Conservation (phyloP, 2,329 filamentous ascomycete species). For the Venturia aucupariae region DNA sequence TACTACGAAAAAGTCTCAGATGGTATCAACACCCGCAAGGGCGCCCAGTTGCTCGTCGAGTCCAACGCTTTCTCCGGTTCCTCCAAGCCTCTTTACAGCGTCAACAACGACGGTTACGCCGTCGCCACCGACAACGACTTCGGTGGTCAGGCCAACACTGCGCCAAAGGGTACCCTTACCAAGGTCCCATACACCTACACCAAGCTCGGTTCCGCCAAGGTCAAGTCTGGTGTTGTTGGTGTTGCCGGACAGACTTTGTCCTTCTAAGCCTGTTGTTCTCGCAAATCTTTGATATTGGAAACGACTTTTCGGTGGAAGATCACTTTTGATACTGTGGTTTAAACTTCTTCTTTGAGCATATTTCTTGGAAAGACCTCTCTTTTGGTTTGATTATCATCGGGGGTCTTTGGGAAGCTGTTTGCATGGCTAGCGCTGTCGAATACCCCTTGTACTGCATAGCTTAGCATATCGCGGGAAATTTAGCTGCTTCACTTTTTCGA, state of each 20-base stretch:
- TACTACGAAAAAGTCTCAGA: constrained; percentile 33
- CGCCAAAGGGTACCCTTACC: neutral
- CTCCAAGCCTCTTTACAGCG: constrained; percentile 28
- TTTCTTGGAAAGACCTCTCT: neutral
- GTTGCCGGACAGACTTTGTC: neutral
- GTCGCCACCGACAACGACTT: constrained; percentile 31
- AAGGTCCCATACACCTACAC: constrained; percentile 3
- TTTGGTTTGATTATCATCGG: neutral
- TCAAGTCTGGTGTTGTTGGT: constrained; percentile 1
- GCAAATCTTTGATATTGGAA: neutral
- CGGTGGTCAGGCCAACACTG: constrained; percentile 18
- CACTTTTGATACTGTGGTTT: neutral
- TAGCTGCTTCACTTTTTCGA: neutral
- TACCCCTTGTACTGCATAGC: neutral
- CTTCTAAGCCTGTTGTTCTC: constrained; percentile 12
- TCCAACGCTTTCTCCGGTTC: constrained; percentile 29
- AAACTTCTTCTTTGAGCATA: neutral
- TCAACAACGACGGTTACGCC: constrained; percentile 27
- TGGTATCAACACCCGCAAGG: constrained; percentile 34
- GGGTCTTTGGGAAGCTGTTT: neutral
- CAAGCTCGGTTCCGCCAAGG: neutral
- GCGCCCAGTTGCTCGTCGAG: constrained; percentile 36
- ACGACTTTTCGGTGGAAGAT: too few species aligned
- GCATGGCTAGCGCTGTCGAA: neutral
- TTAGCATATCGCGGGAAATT: neutral